Percentiles rank a stretch among this genome's conserved stretches.
phyloP scores from a whole-genome alignment of 306 rosid genomes.

The Sechiopsis laciniata region DNA sequence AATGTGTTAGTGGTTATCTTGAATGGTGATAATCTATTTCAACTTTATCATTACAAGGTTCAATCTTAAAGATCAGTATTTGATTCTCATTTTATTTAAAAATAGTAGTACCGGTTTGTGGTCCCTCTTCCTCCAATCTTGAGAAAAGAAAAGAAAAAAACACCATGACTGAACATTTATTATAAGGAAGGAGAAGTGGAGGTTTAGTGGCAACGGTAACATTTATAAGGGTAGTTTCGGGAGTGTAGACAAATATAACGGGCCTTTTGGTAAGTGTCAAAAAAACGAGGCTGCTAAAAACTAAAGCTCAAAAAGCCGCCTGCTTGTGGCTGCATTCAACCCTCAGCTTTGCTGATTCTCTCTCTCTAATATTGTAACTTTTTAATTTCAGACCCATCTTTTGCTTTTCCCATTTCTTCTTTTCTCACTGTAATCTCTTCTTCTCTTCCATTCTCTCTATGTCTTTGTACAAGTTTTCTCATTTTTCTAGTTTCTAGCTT shows the following conservation, averaged over 20 bases:
- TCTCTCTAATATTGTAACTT: slow-evolving; percentile 30
- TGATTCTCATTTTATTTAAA: too few species aligned
- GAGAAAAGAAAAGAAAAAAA: too few species aligned
- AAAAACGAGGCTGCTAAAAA: too few species aligned
- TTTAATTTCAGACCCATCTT: slow-evolving; percentile 21
- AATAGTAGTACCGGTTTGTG: too few species aligned
- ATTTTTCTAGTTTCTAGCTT: too few species aligned
- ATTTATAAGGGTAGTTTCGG: slow-evolving; percentile 58
- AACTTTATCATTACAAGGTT: too few species aligned
- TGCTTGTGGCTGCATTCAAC: slow-evolving; percentile 22
- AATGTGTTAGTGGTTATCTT: too few species aligned
- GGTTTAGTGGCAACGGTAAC: slow-evolving; percentile 72
- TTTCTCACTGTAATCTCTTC: too few species aligned
- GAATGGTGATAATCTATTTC: too few species aligned
- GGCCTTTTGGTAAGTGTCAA: slow-evolving; percentile 33
- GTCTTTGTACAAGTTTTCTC: slow-evolving; percentile 11
- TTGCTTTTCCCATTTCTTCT: slow-evolving; percentile 2
- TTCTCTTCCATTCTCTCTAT: slow-evolving; percentile 20
- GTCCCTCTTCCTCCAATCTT: too few species aligned
- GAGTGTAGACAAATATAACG: slow-evolving; percentile 45
- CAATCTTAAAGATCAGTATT: too few species aligned
- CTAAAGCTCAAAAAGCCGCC: too few species aligned
- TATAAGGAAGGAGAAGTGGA: background rate
- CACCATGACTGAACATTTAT: background rate
- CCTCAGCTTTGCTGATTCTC: slow-evolving; percentile 18